Percentiles rank a stretch among this genome's conserved stretches.
phyloP scores from a whole-genome alignment of 257 asterid species.

The Solanum ossicruentum region DNA sequence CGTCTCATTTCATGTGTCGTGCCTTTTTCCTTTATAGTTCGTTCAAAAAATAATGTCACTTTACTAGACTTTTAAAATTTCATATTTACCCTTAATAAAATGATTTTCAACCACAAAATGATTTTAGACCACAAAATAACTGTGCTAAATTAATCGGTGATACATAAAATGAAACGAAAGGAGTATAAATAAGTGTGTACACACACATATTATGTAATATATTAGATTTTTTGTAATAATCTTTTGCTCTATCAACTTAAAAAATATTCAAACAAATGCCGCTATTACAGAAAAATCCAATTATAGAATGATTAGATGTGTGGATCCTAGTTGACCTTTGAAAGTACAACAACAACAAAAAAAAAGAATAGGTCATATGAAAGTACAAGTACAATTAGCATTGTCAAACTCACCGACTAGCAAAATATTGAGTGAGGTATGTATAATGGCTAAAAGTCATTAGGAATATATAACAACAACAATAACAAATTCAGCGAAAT shows the following conservation, averaged over 20 bases:
- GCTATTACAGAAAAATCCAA: not conserved
- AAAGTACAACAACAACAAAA: not conserved
- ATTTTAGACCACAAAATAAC: no score
- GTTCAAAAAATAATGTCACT: no score
- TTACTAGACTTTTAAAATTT: no score
- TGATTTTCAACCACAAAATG: no score
- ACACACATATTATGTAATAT: no score
- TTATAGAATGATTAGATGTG: not conserved
- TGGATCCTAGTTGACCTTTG: not conserved
- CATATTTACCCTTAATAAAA: no score
- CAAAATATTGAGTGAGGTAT: not conserved
- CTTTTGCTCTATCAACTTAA: not conserved
- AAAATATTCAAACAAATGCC: not conserved
- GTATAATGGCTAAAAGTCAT: not conserved
- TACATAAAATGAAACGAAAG: no score
- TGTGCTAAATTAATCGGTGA: no score
- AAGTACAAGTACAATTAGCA: not conserved
- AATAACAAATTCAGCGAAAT: no score
- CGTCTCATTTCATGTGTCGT: no score
- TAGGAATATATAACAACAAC: not conserved
- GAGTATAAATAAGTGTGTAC: no score
- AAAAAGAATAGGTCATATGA: not conserved
- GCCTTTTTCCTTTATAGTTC: no score
- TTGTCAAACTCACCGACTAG: not conserved
- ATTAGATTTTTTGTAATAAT: not conserved